Percentiles rank a stretch among this genome's conserved stretches.
Evolutionary conservation across 179 eudicot species (phyloP).

Genomic region (Dionaea muscipula): DNA sequence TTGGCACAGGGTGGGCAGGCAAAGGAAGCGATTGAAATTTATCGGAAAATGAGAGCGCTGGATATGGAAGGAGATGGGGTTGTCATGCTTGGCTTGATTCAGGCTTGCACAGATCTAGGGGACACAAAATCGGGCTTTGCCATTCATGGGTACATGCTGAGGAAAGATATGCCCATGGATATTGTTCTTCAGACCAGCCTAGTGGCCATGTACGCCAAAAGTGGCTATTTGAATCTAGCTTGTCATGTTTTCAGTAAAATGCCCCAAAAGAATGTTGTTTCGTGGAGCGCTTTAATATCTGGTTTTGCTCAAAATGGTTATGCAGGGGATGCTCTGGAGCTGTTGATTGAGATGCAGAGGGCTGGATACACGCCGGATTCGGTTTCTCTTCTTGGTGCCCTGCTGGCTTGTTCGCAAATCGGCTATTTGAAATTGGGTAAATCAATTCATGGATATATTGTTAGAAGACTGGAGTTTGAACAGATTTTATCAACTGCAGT

Average conservation of each 20-base stretch:
- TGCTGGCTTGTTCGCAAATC: slow-evolving; percentile 61
- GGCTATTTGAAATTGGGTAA: slow-evolving; percentile 45
- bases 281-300: slow-evolving; percentile 71
- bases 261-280: slow-evolving; percentile 33
- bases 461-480: slow-evolving; percentile 36
- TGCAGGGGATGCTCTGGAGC: slow-evolving; percentile 45
- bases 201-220: slow-evolving; percentile 73
- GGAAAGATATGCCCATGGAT: slow-evolving; percentile 36
- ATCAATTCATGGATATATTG: slow-evolving; percentile 53
- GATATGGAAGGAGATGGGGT: slow-evolving; percentile 55
- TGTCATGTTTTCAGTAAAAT: slow-evolving; percentile 37
- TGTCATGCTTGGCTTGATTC: slow-evolving; percentile 64
- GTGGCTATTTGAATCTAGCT: slow-evolving; percentile 48
- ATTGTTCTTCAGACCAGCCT: slow-evolving; percentile 49
- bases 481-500: slow-evolving; percentile 43
- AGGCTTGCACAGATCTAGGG: slow-evolving; percentile 51
- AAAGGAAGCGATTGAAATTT: slow-evolving; percentile 36
- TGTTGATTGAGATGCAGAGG: slow-evolving; percentile 55
- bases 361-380: slow-evolving; percentile 43
- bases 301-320: slow-evolving; percentile 78
- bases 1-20: slow-evolving; percentile 47
- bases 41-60: slow-evolving; percentile 31
- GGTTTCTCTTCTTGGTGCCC: slow-evolving; percentile 47
- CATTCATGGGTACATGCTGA: slow-evolving; percentile 55
- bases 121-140: slow-evolving; percentile 42